Evolutionary conservation across 768 basidiomycete genomes (phyloP).

Genomic region (Hirschioporus abietinus): DNA sequence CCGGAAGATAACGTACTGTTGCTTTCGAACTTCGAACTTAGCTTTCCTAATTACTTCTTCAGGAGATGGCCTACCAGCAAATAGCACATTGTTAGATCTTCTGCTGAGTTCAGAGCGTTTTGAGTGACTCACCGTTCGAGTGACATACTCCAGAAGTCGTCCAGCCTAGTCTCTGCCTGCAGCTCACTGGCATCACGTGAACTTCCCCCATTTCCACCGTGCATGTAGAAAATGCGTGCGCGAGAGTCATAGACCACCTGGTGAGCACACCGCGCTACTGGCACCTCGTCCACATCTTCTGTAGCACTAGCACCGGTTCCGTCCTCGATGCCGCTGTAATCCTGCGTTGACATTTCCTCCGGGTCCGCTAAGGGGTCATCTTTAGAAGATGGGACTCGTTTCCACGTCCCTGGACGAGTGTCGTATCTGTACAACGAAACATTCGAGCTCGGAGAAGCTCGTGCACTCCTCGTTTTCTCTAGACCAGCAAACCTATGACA

Average conservation of each 20-base stretch:
- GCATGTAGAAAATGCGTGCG: slow-evolving; percentile 55
- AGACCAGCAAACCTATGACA: slow-evolving; percentile 56
- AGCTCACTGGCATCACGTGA: slow-evolving; percentile 11
- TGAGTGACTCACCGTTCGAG: slow-evolving; percentile 47
- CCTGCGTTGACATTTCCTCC: not conserved
- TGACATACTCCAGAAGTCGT: slow-evolving; percentile 77
- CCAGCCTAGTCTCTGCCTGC: slow-evolving; percentile 45
- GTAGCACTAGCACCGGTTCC: not conserved
- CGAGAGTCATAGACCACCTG: slow-evolving; percentile 68
- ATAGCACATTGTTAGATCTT: not conserved
- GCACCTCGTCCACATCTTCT: slow-evolving; percentile 30
- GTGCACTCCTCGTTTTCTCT: slow-evolving; percentile 7
- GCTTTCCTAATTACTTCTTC: slow-evolving; percentile 62
- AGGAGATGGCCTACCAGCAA: slow-evolving; percentile 43
- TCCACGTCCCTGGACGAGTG: slow-evolving; percentile 59
- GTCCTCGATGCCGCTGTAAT: not conserved
- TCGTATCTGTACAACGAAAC: slow-evolving; percentile 69
- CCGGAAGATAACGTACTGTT: slow-evolving; percentile 49
- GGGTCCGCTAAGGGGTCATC: not conserved
- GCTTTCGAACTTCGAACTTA: slow-evolving; percentile 59
- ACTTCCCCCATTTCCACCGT: slow-evolving; percentile 70
- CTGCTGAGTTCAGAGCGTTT: not conserved
- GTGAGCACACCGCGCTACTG: slow-evolving; percentile 68
- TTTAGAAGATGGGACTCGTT: slow-evolving; percentile 16
- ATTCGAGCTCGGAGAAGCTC: slow-evolving; percentile 33